Evolutionary conservation across 2,329 filamentous ascomycete genomes (phyloP), one percentile per base, ranked within the genome.

Genomic region (Penicillium olsonii): DNA sequence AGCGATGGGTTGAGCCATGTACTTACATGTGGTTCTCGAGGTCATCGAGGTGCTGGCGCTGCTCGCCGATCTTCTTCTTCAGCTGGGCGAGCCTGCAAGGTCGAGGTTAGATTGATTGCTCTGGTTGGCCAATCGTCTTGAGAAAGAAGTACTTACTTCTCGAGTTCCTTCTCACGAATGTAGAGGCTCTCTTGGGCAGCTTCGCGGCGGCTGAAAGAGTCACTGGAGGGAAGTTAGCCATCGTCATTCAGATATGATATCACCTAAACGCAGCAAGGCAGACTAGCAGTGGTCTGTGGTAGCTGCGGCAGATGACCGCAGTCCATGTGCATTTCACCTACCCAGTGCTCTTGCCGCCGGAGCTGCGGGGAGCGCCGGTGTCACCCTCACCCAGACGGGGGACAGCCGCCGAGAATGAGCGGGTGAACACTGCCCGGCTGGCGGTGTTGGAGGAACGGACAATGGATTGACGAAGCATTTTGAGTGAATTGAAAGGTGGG

Each of bases 131-230:
- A 24, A 24, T 24, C 22, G 22, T 24, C 5, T 8, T 24, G 22
- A 24, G 22, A 24, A 10, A 5, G 26, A 12, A 4, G 9, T 24
- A 65, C 69, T 43, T 67, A 78, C 90, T 96, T 96, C 78, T 92
- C 85, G 77, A 85, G 84, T 83, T 97, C 94, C 69, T 91, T 88
- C 78, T 88, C 79, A 66, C 84, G 84, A 76, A 99, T 91, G 75
- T 88, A 89, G 63, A 84, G 83, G 72, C 91, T 87, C 78, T 97
- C 94, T 69, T 78, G 81, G 61, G 92, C 92, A 70, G 87, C 83
- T 77, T 99, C 94, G 64, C 94, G 90, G 77, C 87, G 87, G 77
- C 87, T 90, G 83, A 96, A 99, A 49, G 90, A 84, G 70, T 99
- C 92, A 63, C 92, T 95, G 60, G 62, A 27, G 18, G 37, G 20